Evolutionary conservation across 2,329 filamentous ascomycete genomes (phyloP).

Genomic region (Exophiala sp.): DNA sequence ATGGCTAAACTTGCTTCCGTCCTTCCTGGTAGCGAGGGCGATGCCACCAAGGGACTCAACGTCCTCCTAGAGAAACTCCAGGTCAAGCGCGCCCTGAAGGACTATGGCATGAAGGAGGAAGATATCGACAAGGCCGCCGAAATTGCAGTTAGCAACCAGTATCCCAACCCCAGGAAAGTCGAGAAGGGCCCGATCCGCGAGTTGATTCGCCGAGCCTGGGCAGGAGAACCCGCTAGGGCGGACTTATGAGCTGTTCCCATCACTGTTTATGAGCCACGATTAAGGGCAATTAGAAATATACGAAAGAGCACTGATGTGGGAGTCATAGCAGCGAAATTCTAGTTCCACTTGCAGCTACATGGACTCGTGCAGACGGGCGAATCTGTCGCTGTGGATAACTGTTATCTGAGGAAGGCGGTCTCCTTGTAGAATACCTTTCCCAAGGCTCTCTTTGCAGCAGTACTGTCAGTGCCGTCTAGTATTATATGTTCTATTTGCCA

Average conservation of each 20-base stretch:
- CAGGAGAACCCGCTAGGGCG: conserved; percentile 43
- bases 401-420: too few species aligned
- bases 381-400: too few species aligned
- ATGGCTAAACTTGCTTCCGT: conserved; percentile 50
- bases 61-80: conserved; percentile 48
- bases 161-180: conserved; percentile 54
- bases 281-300: too few species aligned
- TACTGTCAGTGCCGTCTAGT: too few species aligned
- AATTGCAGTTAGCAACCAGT: conserved; percentile 53
- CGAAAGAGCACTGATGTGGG: too few species aligned
- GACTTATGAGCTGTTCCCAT: conserved; percentile 15
- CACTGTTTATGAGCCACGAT: neutral
- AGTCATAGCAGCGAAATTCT: too few species aligned
- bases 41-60: conserved; percentile 55
- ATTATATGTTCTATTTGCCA: too few species aligned
- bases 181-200: conserved; percentile 50
- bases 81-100: conserved; percentile 50
- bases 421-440: too few species aligned
- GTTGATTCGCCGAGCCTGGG: conserved; percentile 55
- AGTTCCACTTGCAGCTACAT: too few species aligned
- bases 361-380: too few species aligned
- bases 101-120: conserved; percentile 55
- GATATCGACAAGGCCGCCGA: conserved; percentile 57
- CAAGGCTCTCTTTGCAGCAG: too few species aligned
- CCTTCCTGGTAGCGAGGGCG: conserved; percentile 53